These are phyloP conservation scores for Geotrichum reessii DNA, from an alignment of 1,139 yeast species.

Conservation along the genomic window DNA sequence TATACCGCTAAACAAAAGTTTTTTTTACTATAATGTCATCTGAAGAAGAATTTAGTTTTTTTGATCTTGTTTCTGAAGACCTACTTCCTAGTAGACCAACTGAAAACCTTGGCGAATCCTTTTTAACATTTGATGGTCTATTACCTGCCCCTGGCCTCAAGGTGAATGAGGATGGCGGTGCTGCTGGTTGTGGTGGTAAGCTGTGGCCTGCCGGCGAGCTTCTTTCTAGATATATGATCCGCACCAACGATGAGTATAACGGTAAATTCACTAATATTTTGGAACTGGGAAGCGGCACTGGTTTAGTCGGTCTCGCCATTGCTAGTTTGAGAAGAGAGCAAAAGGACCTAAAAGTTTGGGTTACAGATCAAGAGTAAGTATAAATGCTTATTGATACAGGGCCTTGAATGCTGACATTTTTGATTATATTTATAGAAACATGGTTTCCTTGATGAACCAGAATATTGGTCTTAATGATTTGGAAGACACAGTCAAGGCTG, in stretches of 20 bases:
- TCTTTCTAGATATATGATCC: constrained; percentile 42
- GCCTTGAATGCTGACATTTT: constrained; percentile 5
- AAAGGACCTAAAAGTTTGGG: constrained; percentile 37
- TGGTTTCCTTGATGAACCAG: constrained; percentile 44
- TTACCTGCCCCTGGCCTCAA: constrained; percentile 37
- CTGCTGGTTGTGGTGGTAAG: constrained; percentile 55
- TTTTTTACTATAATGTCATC: background rate
- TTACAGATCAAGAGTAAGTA: constrained; percentile 40
- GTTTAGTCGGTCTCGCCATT: constrained; percentile 45
- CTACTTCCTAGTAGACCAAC: constrained; percentile 35
- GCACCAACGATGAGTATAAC: constrained; percentile 26
- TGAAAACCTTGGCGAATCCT: constrained; percentile 40
- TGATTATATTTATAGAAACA: constrained; percentile 27
- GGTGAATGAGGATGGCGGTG: constrained; percentile 52
- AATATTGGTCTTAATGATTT: constrained; percentile 42
- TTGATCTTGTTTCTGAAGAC: constrained; percentile 22
- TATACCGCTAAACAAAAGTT: background rate
- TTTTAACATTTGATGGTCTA: constrained; percentile 42
- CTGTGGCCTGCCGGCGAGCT: constrained; percentile 56
- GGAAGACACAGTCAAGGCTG: constrained; percentile 38
- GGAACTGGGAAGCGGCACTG: constrained; percentile 55
- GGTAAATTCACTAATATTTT: constrained; percentile 35
- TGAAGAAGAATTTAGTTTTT: constrained; percentile 5
- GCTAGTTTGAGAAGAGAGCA: constrained; percentile 30
- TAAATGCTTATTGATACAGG: background rate